Conservation (phyloP, 2,329 filamentous ascomycete species). For the Penicillium brevicompactum region DNA sequence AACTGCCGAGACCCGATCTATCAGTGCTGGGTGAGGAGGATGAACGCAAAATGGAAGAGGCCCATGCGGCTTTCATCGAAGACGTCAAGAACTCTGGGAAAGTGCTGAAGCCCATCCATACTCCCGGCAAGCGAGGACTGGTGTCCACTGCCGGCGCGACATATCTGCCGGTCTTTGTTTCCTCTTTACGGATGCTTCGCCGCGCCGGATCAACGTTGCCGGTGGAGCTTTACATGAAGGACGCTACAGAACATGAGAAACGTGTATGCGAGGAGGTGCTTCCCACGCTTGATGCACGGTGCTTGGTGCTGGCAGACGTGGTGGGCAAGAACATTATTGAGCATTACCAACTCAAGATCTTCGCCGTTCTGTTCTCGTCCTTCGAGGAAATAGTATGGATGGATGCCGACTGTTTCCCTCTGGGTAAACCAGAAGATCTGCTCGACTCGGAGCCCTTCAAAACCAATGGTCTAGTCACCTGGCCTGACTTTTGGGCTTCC, state of each 20-base stretch:
- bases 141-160: conserved; percentile 53
- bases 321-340: conserved; percentile 42
- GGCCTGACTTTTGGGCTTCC: conserved; percentile 58
- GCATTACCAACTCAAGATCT: conserved; percentile 59
- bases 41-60: conserved; percentile 37
- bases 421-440: conserved; percentile 48
- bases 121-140: conserved; percentile 48
- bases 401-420: conserved; percentile 60
- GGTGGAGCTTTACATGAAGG: conserved; percentile 48
- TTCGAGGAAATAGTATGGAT: conserved; percentile 63
- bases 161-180: conserved; percentile 54
- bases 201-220: conserved; percentile 54
- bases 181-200: conserved; percentile 56
- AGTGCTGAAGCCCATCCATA: conserved; percentile 37
- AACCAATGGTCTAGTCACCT: conserved; percentile 57
- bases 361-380: conserved; percentile 60
- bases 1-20: conserved; percentile 37
- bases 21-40: conserved; percentile 37
- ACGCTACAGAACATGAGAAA: conserved; percentile 43
- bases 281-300: conserved; percentile 45
- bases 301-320: conserved; percentile 47
- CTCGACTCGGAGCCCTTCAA: conserved; percentile 56
- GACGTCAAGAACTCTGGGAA: conserved; percentile 31
- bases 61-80: conserved; percentile 45
- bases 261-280: conserved; percentile 44